A percentile compares a stretch with the other conserved stretches of the same genome.
phyloP scores from a whole-genome alignment of 2,329 filamentous ascomycete genomes.

The Aspergillus tubingensis region DNA sequence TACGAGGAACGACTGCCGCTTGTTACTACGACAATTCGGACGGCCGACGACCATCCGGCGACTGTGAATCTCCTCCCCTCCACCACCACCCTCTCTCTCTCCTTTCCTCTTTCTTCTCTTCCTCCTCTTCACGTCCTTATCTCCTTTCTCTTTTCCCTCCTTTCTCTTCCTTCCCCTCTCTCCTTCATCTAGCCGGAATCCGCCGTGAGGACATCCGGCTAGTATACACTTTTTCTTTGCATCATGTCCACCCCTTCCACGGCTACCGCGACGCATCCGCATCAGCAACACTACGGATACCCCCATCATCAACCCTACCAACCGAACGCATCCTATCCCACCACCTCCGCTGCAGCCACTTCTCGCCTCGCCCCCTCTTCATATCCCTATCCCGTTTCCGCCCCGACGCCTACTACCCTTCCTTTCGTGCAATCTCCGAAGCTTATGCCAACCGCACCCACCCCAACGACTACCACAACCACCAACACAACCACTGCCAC shows the following conservation, averaged over 20 bases:
- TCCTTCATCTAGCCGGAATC: slow-evolving; percentile 13
- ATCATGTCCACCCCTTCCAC: slow-evolving; percentile 81
- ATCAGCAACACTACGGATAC: slow-evolving; percentile 60
- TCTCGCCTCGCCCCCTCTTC: slow-evolving; percentile 46
- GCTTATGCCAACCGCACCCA: slow-evolving; percentile 40
- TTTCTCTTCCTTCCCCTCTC: neutral
- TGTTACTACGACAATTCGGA: slow-evolving; percentile 13
- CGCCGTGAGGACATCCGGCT: slow-evolving; percentile 33
- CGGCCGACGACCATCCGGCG: slow-evolving; percentile 21
- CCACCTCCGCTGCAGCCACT: slow-evolving; percentile 43
- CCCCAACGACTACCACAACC: slow-evolving; percentile 24
- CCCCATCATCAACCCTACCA: slow-evolving; percentile 60
- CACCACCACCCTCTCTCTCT: neutral
- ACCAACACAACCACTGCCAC: slow-evolving; percentile 40
- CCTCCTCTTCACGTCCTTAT: slow-evolving; percentile 4
- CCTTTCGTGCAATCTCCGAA: slow-evolving; percentile 40
- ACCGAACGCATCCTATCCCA: slow-evolving; percentile 55
- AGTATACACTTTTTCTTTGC: slow-evolving; percentile 25
- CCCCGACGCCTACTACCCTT: slow-evolving; percentile 32
- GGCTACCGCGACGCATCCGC: slow-evolving; percentile 71
- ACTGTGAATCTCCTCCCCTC: slow-evolving; percentile 15
- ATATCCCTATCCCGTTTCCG: slow-evolving; percentile 45
- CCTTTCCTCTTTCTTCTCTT: slow-evolving; percentile 1
- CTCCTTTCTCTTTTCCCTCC: neutral
- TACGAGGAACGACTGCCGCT: neutral